Conservation (phyloP, 352 stramenopile species). For the Thalassiosira livingstoniorum region DNA sequence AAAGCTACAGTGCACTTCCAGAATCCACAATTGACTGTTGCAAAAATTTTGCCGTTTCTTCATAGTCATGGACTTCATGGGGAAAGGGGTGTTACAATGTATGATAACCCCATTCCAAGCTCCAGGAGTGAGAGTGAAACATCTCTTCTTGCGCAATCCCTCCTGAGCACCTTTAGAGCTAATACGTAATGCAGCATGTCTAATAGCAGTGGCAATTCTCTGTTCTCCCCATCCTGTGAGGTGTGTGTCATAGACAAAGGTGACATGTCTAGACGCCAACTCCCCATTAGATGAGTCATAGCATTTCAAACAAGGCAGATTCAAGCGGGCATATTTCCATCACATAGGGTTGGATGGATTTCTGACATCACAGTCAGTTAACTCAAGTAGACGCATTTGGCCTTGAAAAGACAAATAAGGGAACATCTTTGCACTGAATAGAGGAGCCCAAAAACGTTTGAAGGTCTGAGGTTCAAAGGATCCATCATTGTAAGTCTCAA, state of each 20-base stretch:
- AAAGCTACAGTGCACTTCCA: neutral
- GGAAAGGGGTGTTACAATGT: constrained; percentile 31
- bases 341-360: constrained; percentile 51
- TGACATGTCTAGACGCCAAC: constrained; percentile 30
- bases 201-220: neutral
- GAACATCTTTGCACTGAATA: constrained; percentile 51
- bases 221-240: neutral
- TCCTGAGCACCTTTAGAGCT: constrained; percentile 39
- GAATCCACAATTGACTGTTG: constrained; percentile 20
- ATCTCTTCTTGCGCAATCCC: constrained; percentile 29
- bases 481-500: no score
- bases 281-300: constrained; percentile 55
- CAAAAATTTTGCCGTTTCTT: constrained; percentile 48
- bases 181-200: constrained; percentile 25
- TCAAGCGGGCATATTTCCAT: constrained; percentile 50
- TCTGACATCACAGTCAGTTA: constrained; percentile 29
- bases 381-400: constrained; percentile 28
- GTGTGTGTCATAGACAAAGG: constrained; percentile 50
- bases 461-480: constrained; percentile 21
- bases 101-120: constrained; percentile 49
- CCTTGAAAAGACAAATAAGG: constrained; percentile 56
- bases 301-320: constrained; percentile 44
- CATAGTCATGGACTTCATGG: constrained; percentile 40
- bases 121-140: constrained; percentile 18
- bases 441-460: constrained; percentile 25